These are phyloP conservation scores for Klebsormidium nitens DNA, from an alignment of 139 green algal species.

Conservation along the genomic window DNA sequence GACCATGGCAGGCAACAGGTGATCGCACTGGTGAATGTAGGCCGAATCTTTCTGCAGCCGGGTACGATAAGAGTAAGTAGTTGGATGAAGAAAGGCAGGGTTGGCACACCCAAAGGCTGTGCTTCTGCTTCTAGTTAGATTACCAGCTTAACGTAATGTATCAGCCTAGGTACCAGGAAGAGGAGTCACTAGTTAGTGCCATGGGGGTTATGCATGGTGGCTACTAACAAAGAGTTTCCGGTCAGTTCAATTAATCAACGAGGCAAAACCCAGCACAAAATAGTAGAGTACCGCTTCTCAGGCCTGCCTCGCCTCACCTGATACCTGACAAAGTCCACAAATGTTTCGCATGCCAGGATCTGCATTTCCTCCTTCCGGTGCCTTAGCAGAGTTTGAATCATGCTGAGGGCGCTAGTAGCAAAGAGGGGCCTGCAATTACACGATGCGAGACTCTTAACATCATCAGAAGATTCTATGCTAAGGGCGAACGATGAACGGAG, in stretches of 20 bases:
- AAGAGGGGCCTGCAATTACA: conserved; percentile 24
- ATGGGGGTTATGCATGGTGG: too few species aligned
- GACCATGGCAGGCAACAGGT: conserved; percentile 8
- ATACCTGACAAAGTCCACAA: conserved; percentile 17
- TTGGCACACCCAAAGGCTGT: too few species aligned
- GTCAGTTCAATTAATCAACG: background rate
- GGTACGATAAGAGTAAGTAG: too few species aligned
- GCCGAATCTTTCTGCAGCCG: too few species aligned
- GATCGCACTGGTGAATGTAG: conserved; percentile 11
- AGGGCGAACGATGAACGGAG: too few species aligned
- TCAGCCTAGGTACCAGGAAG: background rate
- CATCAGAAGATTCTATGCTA: too few species aligned
- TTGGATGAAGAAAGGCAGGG: too few species aligned
- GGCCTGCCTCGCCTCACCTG: conserved; percentile 6
- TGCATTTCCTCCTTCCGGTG: conserved; percentile 9
- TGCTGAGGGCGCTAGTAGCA: conserved; percentile 16
- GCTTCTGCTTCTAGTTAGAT: too few species aligned
- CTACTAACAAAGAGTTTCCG: too few species aligned
- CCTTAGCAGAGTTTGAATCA: conserved; percentile 18
- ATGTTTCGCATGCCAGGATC: conserved; percentile 13
- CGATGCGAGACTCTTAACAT: too few species aligned
- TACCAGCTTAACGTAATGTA: too few species aligned
- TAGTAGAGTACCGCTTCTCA: background rate
- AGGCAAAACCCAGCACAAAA: background rate
- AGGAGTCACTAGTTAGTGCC: conserved; percentile 10